Percentiles rank a stretch among this genome's conserved stretches.
Conservation (phyloP, 2,329 filamentous ascomycete species). For the Microdochium trichocladiopsis region DNA sequence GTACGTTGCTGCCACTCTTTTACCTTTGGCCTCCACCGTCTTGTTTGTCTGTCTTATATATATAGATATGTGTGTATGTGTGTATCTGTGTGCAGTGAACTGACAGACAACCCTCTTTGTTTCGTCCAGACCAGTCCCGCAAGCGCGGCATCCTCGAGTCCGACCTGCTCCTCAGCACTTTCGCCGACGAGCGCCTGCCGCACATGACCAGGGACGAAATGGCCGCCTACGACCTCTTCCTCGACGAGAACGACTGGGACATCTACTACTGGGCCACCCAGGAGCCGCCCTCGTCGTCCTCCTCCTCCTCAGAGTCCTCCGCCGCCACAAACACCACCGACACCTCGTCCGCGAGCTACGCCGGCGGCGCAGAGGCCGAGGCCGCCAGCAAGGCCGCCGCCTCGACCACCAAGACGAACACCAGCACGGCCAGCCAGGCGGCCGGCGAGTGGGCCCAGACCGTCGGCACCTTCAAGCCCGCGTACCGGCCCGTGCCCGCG, state of each 20-base stretch:
- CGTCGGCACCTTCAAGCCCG: constrained; percentile 86
- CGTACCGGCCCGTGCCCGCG: constrained; percentile 81
- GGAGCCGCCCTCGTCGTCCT: constrained; percentile 45
- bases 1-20: constrained; percentile 28
- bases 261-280: constrained; percentile 99
- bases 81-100: too few relatives aligned
- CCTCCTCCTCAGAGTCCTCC: constrained; percentile 6
- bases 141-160: constrained; percentile 95
- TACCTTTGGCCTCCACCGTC: constrained; percentile 15
- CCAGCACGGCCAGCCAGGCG: neutral
- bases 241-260: constrained; percentile 99
- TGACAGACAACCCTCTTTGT: constrained; percentile 4
- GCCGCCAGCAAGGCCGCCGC: constrained; percentile 5
- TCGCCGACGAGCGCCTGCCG: constrained; percentile 72
- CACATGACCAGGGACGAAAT: constrained; percentile 69
- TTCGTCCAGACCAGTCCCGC: constrained; percentile 77
- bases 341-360: constrained; percentile 12
- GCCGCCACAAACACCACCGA: constrained; percentile 16
- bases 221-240: constrained; percentile 79
- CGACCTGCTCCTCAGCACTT: constrained; percentile 92
- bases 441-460: constrained; percentile 96
- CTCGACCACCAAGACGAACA: neutral
- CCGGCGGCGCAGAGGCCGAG: constrained; percentile 14
- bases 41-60: constrained; percentile 6
- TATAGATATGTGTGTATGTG: too few relatives aligned